phyloP scores from a whole-genome alignment of 257 asterid genomes.

The Penstemon newberryi region DNA sequence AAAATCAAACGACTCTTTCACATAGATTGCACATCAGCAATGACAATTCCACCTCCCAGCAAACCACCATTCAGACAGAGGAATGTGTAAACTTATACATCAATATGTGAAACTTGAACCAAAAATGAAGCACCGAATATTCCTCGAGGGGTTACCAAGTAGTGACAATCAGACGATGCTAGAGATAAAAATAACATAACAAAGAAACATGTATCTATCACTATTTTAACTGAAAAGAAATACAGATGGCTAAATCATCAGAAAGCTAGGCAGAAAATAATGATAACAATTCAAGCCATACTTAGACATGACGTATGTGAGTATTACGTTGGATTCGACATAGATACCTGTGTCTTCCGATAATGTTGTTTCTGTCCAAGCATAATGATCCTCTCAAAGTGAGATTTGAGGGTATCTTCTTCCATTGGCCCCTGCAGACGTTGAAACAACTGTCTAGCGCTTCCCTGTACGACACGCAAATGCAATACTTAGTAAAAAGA shows the following conservation, averaged over 20 bases:
- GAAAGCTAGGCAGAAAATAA: neutral
- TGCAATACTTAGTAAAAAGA: constrained; percentile 22
- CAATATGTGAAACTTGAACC: constrained; percentile 2
- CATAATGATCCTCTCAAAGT: constrained; percentile 80
- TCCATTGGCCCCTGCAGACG: constrained; percentile 95
- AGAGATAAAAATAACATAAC: constrained; percentile 14
- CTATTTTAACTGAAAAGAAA: neutral
- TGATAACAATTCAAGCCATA: constrained; percentile 4
- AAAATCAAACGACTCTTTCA: constrained; percentile 1
- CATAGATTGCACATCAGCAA: neutral
- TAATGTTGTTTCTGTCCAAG: constrained; percentile 60
- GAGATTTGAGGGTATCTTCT: constrained; percentile 89
- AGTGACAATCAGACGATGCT: neutral
- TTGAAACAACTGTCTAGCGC: constrained; percentile 94
- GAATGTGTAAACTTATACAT: neutral
- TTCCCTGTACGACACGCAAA: constrained; percentile 67
- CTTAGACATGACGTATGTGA: constrained; percentile 10
- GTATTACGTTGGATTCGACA: constrained; percentile 21
- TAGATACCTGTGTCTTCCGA: constrained; percentile 69
- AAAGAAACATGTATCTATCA: constrained; percentile 1
- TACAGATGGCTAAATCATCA: neutral
- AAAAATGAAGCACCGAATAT: constrained; percentile 7
- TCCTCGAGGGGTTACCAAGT: neutral
- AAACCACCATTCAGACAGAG: constrained; percentile 12
- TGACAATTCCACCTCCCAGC: constrained; percentile 1